Evolutionary conservation across 202 grass and related monocot species (phyloP).

Genomic region (Elaeis oleifera): DNA sequence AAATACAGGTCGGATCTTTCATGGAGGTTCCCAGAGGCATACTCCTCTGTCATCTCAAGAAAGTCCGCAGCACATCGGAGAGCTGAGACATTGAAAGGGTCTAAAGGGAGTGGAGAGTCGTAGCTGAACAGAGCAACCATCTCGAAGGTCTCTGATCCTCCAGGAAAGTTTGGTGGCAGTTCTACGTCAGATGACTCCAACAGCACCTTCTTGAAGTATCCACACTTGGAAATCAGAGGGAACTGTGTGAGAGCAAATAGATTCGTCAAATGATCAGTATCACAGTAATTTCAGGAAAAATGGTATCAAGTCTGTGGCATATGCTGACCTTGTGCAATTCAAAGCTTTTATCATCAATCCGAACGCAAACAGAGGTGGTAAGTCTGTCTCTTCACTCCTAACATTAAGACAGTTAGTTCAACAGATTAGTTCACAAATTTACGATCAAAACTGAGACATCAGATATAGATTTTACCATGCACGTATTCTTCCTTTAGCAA

Average conservation of each 20-base stretch:
- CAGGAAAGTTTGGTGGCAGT: conserved; percentile 48
- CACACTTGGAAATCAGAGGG: conserved; percentile 49
- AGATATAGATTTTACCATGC: conserved; percentile 36
- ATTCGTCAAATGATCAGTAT: not conserved
- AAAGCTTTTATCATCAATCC: conserved; percentile 40
- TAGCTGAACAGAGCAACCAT: conserved; percentile 65
- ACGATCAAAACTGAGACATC: too few species aligned
- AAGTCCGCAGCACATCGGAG: conserved; percentile 72
- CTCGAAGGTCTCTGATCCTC: conserved; percentile 63
- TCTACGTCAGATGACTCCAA: conserved; percentile 35
- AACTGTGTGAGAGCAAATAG: conserved; percentile 30
- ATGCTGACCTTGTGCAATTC: conserved; percentile 63
- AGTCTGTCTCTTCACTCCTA: conserved; percentile 59
- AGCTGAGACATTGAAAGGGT: conserved; percentile 72
- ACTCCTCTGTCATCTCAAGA: conserved; percentile 38
- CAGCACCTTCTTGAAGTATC: conserved; percentile 41
- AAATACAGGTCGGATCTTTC: conserved; percentile 81
- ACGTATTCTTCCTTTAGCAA: conserved; percentile 57
- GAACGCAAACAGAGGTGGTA: conserved; percentile 40
- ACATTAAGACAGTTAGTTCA: not conserved
- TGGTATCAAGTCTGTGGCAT: too few species aligned
- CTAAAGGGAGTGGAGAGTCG: conserved; percentile 47
- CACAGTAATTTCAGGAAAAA: too few species aligned
- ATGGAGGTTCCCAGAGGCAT: conserved; percentile 33
- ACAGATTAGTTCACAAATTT: too few species aligned